Base-by-base conservation (phyloP, 2,329 filamentous ascomycete genomes). In the Colletotrichum caudatum region DNA sequence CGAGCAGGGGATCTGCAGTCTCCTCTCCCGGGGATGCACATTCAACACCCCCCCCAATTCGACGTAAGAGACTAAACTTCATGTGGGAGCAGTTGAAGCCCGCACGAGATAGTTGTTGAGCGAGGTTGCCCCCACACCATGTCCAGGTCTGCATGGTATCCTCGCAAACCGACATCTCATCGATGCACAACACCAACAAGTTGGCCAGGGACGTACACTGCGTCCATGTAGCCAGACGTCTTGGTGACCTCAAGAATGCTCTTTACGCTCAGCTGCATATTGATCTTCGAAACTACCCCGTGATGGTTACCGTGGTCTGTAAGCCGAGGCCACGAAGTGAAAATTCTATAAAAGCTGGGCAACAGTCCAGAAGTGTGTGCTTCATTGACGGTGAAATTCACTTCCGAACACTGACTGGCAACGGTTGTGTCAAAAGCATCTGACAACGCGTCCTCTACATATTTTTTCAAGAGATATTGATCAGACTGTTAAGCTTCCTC, bases 41-140 rank as follows among this genome's bases (percentile, higher is more conserved):
- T n/a, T 60, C 46, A 29, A 48, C 29, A 16, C 33, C n/a, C 41
- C 33, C 33, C 39, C 29, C n/a, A n/a, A 37, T 48, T 48, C 20
- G n/a, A 23, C 50, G 44, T 48, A 41, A 26, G 16, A 53, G 26
- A 58, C 64, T 57, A 63, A 57, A 51, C 64, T 62, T 50, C 41
- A 44, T 67, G 26, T 37, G 58, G 64, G 67, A 68, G 41, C 51
- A 68, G 37, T 39, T 58, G 58, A 65, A 56, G 29, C 46, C 51
- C n/a, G 58, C 16, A 53, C 18, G 26, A 46, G 29, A 35, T 41
- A 54, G 51, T 29, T 58, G 33, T 41, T 54, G 51, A 44, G 53
- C 51, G 56, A 16, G 26, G 41, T 67, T n/a, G 41, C 46, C 44
- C 58, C 58, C 46, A 41, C 29, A 39, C 41, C 39, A 39, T n/a